Percentiles rank a stretch among this genome's conserved stretches.
These are phyloP conservation scores for Oryza punctata DNA, from an alignment of 176 grass and related monocot species.

Conservation along the genomic window DNA sequence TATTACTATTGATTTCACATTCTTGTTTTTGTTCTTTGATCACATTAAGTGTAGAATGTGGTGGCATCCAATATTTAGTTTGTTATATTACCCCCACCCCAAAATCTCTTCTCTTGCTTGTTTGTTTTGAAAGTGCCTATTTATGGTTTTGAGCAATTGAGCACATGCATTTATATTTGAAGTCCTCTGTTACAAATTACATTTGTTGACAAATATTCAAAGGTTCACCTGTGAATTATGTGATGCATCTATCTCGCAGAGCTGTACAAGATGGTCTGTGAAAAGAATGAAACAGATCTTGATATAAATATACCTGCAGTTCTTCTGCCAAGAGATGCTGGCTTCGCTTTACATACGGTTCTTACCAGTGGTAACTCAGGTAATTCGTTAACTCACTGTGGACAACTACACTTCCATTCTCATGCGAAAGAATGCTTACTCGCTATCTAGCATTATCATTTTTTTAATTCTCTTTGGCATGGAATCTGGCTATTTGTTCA, in stretches of 20 bases:
- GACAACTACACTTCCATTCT: conserved; percentile 12
- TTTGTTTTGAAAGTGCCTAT: neutral
- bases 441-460: neutral
- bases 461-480: conserved; percentile 19
- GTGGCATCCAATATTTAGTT: neutral
- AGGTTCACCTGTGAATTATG: conserved; percentile 6
- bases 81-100: neutral
- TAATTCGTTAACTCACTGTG: conserved; percentile 18
- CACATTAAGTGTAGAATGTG: neutral
- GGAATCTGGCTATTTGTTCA: conserved; percentile 18
- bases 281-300: conserved; percentile 82
- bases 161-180: neutral
- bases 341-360: conserved; percentile 52
- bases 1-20: neutral
- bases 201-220: neutral
- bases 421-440: neutral
- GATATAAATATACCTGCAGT: conserved; percentile 83
- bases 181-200: neutral
- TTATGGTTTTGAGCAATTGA: neutral
- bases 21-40: neutral
- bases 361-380: conserved; percentile 53
- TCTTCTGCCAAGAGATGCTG: conserved; percentile 80
- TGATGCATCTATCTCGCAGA: conserved; percentile 50
- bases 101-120: neutral
- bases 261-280: conserved; percentile 98